Base-by-base conservation (phyloP, 1,139 yeast genomes). In the Candida anutae region DNA sequence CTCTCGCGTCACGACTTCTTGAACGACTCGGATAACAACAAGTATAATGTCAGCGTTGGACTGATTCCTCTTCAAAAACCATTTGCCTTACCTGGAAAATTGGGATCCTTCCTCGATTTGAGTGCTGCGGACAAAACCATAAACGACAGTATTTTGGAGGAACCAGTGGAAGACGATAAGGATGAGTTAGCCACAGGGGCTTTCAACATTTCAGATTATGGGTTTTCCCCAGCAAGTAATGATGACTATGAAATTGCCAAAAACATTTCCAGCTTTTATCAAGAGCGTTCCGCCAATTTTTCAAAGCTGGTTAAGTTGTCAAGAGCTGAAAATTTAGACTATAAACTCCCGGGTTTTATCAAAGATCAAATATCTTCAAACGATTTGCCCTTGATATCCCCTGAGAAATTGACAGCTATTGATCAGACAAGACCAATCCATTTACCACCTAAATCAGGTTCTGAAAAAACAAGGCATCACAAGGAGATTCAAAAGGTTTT, bases 371-470 rank as follows among this genome's bases (percentile, higher is more conserved):
- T 61, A 6, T 61, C 68, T n/a, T 39, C 58, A 25, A 70, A 64
- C 25, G 70, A 63, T 32, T 42, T 64, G 28, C 51, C 52, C 23
- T 47, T 63, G 22, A 51, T 64, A 5, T 62, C 69, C n/a, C 58
- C 56, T 1, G 71, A 64, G 36, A 64, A 64, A 30, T 46, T 64
- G 27, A 53, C 45, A 26, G 43, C 46, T 10, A 40, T 64, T 14
- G 70, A 65, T 40, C 70, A 62, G 40, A 53, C 68, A 4, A 50
- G 72, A 30, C 72, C 72, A 13, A 63, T 63, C 21, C 58, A 65
- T 36, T 46, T 65, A 22, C 72, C 72, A 13, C 72, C 72, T 1
- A 65, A 65, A 35, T 41, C 50, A 11, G 35, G 37, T 3, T 34
- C 34, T 16, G 72, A 65, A 36, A 60, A 53, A 26, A 38, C 51